Base-by-base conservation (phyloP, 2,329 filamentous ascomycete species). In the Colletotrichum karsti region DNA sequence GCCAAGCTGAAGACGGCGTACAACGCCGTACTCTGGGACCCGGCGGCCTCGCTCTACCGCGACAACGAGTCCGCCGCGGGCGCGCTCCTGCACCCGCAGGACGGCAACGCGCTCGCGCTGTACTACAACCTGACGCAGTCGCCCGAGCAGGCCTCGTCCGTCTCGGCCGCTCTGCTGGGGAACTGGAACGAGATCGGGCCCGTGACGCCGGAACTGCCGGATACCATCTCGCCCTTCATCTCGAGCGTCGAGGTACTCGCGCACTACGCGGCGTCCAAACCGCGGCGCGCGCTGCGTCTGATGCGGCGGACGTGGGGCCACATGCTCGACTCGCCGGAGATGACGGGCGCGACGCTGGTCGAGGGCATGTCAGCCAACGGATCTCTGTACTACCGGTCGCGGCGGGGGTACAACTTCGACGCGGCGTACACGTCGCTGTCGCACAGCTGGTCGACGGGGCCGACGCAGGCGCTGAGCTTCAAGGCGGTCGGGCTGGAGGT, bases 71-170 rank as follows among this genome's bases (percentile, higher is more conserved):
- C 76, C 7, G 83, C 80, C 1, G 80, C 80, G 0, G 67, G 67
- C 12, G 51, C 57, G 13, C 63, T 63, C 5, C 78, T 88, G 1
- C 77, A 81, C 67, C 83, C 84, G 0, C 85, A 87, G 73, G 83
- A 85, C 59, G 83, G 82, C 15, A 85, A 85, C 69, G 81, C 81
- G 69, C 81, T 87, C 76, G 82, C 83, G 3, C 75, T 86, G 13
- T 56, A 73, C 30, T 78, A 72, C 65, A 71, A 71, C 48, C 71
- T 75, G 46, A 70, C 72, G 18, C 48, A 39, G 7, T 63, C 70
- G 9, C 7, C 55, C 5, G 37, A 61, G 9, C 70, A 72, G 37
- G 60, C 68, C n/a, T 57, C 64, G 7, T 6, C 66, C 37, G 41
- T 77, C 55, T 73, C 72, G 46, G 24, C 35, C 5, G 65, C 63